These are phyloP conservation scores for Umbelopsis sp. DNA, from an alignment of 371 early-diverging fungal species.

Conservation along the genomic window DNA sequence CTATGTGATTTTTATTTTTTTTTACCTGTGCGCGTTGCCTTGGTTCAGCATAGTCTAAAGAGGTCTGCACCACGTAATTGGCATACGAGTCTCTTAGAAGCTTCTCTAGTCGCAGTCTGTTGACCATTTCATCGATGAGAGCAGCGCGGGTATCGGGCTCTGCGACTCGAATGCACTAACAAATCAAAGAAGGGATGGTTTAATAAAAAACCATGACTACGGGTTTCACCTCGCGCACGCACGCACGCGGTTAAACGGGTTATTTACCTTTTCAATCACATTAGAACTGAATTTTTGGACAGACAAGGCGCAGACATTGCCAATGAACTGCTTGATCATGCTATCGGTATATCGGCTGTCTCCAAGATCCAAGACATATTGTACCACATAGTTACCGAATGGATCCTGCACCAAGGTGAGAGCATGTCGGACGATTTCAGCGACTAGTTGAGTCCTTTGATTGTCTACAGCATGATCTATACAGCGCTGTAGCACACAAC, in stretches of 20 bases:
- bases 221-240: background rate
- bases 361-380: conserved; percentile 89
- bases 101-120: conserved; percentile 67
- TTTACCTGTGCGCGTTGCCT: conserved; percentile 69
- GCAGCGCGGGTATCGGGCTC: conserved; percentile 66
- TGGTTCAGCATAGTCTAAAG: conserved; percentile 85
- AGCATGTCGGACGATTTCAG: conserved; percentile 76
- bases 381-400: conserved; percentile 98
- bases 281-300: conserved; percentile 93
- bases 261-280: conserved; percentile 83
- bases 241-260: background rate
- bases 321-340: conserved; percentile 77
- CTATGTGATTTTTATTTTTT: too few relatives aligned
- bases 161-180: conserved; percentile 81
- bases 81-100: conserved; percentile 87
- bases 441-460: conserved; percentile 79
- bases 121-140: conserved; percentile 76
- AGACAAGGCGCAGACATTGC: conserved; percentile 75
- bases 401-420: conserved; percentile 89
- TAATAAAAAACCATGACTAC: background rate
- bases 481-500: conserved; percentile 96
- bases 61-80: conserved; percentile 93
- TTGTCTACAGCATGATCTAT: conserved; percentile 81
- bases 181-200: background rate
- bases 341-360: conserved; percentile 68